Evolutionary conservation across 2,329 filamentous ascomycete genomes (phyloP).

Genomic region (Aspergillus sp.): DNA sequence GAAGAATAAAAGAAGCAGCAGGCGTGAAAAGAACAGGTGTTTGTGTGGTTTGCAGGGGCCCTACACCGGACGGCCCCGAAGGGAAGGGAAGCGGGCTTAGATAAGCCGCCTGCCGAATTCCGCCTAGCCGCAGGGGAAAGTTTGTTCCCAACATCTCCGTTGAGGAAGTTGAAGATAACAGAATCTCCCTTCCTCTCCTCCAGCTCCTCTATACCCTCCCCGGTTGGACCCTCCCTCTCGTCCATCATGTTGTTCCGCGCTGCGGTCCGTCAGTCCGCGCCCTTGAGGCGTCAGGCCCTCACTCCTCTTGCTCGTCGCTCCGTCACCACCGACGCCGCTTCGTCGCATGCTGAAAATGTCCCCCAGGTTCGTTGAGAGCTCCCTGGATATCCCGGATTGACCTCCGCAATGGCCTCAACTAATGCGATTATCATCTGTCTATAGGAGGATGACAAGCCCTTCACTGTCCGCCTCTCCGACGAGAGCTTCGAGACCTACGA

Average conservation of each 20-base stretch:
- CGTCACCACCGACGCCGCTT: conserved; percentile 95
- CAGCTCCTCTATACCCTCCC: conserved; percentile 24
- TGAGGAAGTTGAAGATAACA: conserved; percentile 32
- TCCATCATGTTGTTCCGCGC: conserved; percentile 70
- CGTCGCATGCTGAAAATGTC: conserved; percentile 82
- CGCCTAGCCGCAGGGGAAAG: conserved; percentile 36
- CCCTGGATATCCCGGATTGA: not conserved
- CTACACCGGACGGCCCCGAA: conserved; percentile 34
- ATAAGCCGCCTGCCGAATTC: conserved; percentile 24
- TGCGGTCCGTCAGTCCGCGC: conserved; percentile 62
- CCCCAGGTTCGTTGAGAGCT: conserved; percentile 63
- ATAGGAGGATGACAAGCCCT: conserved; percentile 90
- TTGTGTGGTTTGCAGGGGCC: conserved; percentile 32
- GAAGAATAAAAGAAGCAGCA: not conserved
- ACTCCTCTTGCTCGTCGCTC: conserved; percentile 62
- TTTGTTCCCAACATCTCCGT: conserved; percentile 38
- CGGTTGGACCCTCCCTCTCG: conserved; percentile 31
- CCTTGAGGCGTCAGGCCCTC: conserved; percentile 54
- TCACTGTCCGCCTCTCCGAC: conserved; percentile 89
- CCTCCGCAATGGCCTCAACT: conserved; percentile 21
- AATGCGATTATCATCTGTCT: conserved; percentile 19
- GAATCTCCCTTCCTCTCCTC: conserved; percentile 23
- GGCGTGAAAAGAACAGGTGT: conserved; percentile 11
- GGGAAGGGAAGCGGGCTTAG: conserved; percentile 22
- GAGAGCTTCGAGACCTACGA: conserved; percentile 99